Evolutionary conservation across 140 eudicot genomes (phyloP).

Genomic region (Oenanthe javanica): DNA sequence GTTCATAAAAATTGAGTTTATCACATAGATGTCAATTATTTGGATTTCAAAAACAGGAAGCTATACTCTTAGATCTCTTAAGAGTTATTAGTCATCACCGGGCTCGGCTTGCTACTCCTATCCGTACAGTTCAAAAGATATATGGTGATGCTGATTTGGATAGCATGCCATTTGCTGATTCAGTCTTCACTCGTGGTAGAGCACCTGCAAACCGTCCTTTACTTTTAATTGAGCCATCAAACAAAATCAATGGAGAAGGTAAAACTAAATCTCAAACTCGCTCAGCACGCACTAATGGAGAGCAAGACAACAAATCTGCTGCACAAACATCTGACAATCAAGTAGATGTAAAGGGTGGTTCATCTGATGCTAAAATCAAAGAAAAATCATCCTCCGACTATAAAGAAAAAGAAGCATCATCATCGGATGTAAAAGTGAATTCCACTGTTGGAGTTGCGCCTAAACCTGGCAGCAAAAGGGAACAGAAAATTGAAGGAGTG

Average conservation of each 20-base stretch:
- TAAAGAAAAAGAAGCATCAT: constrained; percentile 22
- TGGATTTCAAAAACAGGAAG: constrained; percentile 57
- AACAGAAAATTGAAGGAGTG: constrained; percentile 9
- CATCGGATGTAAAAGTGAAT: constrained; percentile 23
- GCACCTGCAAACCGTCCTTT: constrained; percentile 53
- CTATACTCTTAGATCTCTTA: constrained; percentile 73
- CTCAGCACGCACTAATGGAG: constrained; percentile 20
- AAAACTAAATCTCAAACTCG: constrained; percentile 55
- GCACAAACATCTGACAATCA: constrained; percentile 30
- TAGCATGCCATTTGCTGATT: constrained; percentile 58
- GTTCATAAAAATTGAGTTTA: background rate
- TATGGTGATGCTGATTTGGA: constrained; percentile 67
- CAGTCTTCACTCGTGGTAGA: constrained; percentile 46
- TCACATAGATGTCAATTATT: background rate
- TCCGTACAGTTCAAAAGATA: constrained; percentile 82
- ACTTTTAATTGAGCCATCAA: constrained; percentile 62
- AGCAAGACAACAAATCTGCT: constrained; percentile 28
- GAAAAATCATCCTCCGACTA: constrained; percentile 24
- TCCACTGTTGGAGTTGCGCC: background rate
- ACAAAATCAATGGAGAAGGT: constrained; percentile 75
- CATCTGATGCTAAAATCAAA: constrained; percentile 31
- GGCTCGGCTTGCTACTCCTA: constrained; percentile 92
- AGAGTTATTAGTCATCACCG: constrained; percentile 84
- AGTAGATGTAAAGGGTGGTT: constrained; percentile 26
- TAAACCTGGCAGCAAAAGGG: constrained; percentile 35